Evolutionary conservation across 331 rosid species (phyloP).

Genomic region (Malus hybrid): DNA sequence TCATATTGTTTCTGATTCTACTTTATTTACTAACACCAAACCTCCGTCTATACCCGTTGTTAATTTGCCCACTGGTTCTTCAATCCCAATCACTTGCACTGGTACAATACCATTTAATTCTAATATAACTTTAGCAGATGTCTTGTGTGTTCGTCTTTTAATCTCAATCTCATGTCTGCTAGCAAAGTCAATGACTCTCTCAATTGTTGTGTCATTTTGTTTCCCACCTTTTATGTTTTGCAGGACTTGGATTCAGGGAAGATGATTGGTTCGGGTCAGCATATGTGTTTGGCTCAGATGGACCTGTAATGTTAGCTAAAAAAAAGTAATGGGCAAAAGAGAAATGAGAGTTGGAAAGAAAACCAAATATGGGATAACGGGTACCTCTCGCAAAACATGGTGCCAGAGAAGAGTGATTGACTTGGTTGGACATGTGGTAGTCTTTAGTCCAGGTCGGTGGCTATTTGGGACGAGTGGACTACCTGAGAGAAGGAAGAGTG

Average conservation of each 20-base stretch:
- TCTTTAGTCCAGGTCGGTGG: too few species aligned
- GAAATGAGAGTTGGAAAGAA: too few species aligned
- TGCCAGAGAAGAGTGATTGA: too few species aligned
- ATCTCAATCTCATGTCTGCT: neutral
- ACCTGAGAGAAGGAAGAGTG: too few species aligned
- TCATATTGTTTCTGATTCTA: neutral
- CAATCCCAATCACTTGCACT: too few species aligned
- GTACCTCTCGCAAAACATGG: too few species aligned
- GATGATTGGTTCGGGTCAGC: neutral
- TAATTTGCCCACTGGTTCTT: neutral
- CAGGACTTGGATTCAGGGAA: neutral
- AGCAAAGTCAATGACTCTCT: neutral
- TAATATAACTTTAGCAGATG: neutral
- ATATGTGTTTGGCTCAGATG: too few species aligned
- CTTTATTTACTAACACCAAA: neutral
- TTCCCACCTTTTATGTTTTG: neutral
- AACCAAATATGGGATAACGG: too few species aligned
- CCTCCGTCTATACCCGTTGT: neutral
- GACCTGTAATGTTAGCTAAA: too few species aligned
- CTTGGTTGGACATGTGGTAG: too few species aligned
- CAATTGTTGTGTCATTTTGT: neutral
- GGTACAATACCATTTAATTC: neutral
- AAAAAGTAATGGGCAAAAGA: too few species aligned
- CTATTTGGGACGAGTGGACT: too few species aligned
- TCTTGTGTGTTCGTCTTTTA: neutral